Percentiles rank a stretch among this genome's conserved stretches.
These are phyloP conservation scores for Exophiala aquamarina DNA, from an alignment of 2,329 filamentous ascomycete genomes.

Conservation along the genomic window DNA sequence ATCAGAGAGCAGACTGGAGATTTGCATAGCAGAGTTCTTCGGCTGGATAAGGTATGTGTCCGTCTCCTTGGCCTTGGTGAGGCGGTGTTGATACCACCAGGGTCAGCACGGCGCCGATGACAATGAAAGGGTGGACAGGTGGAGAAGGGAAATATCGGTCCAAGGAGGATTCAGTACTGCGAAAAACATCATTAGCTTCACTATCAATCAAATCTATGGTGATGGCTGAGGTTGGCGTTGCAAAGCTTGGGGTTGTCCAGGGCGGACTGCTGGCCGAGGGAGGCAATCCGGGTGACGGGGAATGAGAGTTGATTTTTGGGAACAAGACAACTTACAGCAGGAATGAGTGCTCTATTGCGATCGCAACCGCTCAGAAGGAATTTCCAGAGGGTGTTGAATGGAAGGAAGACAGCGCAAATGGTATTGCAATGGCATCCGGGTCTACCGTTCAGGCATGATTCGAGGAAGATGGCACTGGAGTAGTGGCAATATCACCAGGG, in stretches of 20 bases:
- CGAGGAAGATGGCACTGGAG: constrained; percentile 29
- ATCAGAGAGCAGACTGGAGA: constrained; percentile 25
- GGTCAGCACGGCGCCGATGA: not conserved
- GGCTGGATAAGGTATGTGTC: constrained; percentile 34
- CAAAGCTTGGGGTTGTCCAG: not conserved
- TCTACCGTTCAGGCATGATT: constrained; percentile 24
- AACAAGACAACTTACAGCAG: constrained; percentile 30
- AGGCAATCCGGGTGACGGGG: not conserved
- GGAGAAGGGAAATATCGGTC: not conserved
- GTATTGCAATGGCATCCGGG: constrained; percentile 23
- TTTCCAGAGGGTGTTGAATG: constrained; percentile 10
- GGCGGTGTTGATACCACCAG: not conserved
- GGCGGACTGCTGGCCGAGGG: not conserved
- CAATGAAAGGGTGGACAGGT: not conserved
- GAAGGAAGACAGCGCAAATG: constrained; percentile 19
- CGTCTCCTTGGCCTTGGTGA: constrained; percentile 10
- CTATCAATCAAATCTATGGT: not conserved
- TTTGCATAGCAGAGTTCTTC: constrained; percentile 32
- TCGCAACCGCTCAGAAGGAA: constrained; percentile 24
- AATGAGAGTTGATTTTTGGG: constrained; percentile 28
- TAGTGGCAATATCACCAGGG: constrained; percentile 25
- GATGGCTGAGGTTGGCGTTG: not conserved
- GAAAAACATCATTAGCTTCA: constrained; percentile 6
- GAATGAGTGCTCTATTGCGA: constrained; percentile 28
- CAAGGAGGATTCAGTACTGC: not conserved